Evolutionary conservation across 169 alveolate genomes (phyloP), one percentile per base, ranked within the genome.

Genomic region (Eimeria zaria): DNA sequence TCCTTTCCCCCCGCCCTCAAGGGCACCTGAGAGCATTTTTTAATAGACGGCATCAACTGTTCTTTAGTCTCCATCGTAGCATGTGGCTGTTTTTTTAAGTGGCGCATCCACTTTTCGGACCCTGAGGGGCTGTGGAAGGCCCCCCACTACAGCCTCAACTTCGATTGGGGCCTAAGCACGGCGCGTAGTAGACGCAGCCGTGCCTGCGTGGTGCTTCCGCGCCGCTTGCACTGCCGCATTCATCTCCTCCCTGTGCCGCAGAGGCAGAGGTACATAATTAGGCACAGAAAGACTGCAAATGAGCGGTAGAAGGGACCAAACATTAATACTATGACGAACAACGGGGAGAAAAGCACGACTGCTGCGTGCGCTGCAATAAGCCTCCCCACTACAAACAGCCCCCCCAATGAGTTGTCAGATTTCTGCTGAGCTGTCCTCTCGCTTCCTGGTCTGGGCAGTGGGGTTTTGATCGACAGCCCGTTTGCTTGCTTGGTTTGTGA

Each of bases 231-330:
- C 92, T 8, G 92, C 92, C 18, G 78, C 62, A 27, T 85, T 62
- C 92, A 85, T 85, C 80, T 85, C 92, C 92, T 85, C 92, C 27
- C 92, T 85, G 92, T 20, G 27, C 39, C 36, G 30, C 5, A 41
- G 53, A 73, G n/a, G 55, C 83, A 74, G 36, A 41, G 27, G n/a
- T n/a, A 33, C 73, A 33, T 39, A 74, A 74, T 16, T 20, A 41
- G 62, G 60, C 58, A 74, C 53, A 73, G 24, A 36, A 6, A 44
- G 62, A 69, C 27, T 33, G 33, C 24, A 69, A 69, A 69, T 69
- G 48, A 69, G 33, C 5, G 27, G 22, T 7, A 69, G 46, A 11
- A 30, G 14, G 14, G 78, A 69, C 48, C 48, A 69, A n/a, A 5
- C 78, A 69, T 12, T 2, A 33, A 14, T 69, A 30, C 0, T 69